phyloP scores from a whole-genome alignment of 2,329 filamentous ascomycete genomes.

The Xylariaceae sp. region DNA sequence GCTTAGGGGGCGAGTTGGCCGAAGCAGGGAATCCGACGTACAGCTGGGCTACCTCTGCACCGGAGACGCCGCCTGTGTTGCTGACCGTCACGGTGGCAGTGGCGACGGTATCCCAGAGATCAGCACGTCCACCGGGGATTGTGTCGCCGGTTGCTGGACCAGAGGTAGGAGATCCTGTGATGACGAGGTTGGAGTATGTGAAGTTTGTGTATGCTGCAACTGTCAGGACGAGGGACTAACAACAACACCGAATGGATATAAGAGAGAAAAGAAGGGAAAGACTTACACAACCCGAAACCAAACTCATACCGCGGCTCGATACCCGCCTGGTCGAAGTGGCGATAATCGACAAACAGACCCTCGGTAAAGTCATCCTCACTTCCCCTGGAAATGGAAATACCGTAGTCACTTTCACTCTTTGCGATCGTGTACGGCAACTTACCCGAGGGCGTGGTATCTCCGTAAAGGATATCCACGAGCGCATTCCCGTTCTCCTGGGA shows the following conservation, averaged over 20 bases:
- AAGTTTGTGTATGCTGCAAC: slow-evolving; percentile 61
- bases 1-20: slow-evolving; percentile 39
- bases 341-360: slow-evolving; percentile 59
- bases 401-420: slow-evolving; percentile 43
- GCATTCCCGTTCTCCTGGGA: slow-evolving; percentile 72
- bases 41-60: slow-evolving; percentile 63
- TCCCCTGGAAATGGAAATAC: slow-evolving; percentile 28
- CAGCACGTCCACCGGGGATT: slow-evolving; percentile 40
- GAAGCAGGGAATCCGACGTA: slow-evolving; percentile 42
- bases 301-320: slow-evolving; percentile 60
- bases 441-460: slow-evolving; percentile 41
- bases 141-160: slow-evolving; percentile 38
- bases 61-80: slow-evolving; percentile 57
- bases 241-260: too few species aligned
- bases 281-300: slow-evolving; percentile 55
- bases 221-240: background rate
- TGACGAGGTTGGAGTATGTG: slow-evolving; percentile 48
- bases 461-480: slow-evolving; percentile 69
- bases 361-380: slow-evolving; percentile 52
- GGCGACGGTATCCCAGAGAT: slow-evolving; percentile 42
- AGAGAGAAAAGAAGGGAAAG: too few species aligned
- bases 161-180: slow-evolving; percentile 35
- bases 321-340: slow-evolving; percentile 53
- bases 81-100: slow-evolving; percentile 55
- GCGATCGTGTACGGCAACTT: slow-evolving; percentile 50